These are phyloP conservation scores for Trichoderma cornu-damae DNA, from an alignment of 2,329 filamentous ascomycete genomes.

Conservation along the genomic window DNA sequence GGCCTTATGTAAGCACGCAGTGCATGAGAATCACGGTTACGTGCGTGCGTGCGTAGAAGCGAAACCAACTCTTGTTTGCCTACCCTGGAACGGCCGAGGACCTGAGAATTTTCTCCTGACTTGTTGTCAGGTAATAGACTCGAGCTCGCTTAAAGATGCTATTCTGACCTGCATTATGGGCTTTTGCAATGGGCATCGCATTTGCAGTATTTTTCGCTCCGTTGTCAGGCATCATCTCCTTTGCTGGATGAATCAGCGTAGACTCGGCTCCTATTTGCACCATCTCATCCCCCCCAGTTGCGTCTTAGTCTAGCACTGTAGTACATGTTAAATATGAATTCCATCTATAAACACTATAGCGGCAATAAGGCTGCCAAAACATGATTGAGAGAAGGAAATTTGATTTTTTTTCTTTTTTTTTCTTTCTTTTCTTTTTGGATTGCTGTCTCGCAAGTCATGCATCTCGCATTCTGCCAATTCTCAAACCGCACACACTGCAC, in stretches of 20 bases:
- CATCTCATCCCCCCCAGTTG: too few relatives aligned
- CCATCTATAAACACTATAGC: too few relatives aligned
- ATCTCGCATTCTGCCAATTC: not conserved
- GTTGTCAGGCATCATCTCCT: too few relatives aligned
- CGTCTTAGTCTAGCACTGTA: too few relatives aligned
- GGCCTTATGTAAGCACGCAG: not conserved
- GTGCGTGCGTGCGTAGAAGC: too few relatives aligned
- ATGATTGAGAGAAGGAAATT: not conserved
- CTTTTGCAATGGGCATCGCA: not conserved
- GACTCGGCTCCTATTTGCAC: not conserved
- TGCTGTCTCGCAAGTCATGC: conserved; percentile 13
- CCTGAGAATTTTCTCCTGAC: not conserved
- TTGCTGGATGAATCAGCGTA: too few relatives aligned
- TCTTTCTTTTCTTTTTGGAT: too few relatives aligned
- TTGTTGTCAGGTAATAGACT: not conserved
- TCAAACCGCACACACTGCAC: not conserved
- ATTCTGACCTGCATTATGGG: not conserved
- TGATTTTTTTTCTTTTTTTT: too few relatives aligned
- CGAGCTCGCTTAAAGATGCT: not conserved
- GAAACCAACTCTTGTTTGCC: too few relatives aligned
- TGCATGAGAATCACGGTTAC: too few relatives aligned
- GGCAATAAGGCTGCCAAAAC: not conserved
- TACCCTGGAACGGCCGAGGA: not conserved
- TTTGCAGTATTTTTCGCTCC: too few relatives aligned
- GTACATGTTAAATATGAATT: too few relatives aligned